Base-by-base conservation (phyloP, 2,329 filamentous ascomycete genomes). In the Colletotrichum sidae region DNA sequence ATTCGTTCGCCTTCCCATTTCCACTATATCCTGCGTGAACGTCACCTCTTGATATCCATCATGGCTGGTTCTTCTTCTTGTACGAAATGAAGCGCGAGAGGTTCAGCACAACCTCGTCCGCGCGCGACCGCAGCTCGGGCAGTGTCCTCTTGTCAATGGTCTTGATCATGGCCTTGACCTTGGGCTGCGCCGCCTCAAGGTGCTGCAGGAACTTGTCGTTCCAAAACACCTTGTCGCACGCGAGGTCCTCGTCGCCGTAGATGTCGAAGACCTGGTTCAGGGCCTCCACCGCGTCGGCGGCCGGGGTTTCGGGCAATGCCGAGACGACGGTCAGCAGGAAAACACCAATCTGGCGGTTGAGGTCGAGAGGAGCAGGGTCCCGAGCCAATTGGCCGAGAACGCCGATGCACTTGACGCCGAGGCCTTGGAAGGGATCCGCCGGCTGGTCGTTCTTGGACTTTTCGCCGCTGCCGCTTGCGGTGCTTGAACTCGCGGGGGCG, bases 201-300 rank as follows among this genome's bases (percentile, higher is more conserved):
- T 88, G 86, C 69, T 83, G 80, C 60, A 89, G 74, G 71, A 91
- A 88, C 68, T 80, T 81, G 67, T 88, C 82, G 69, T 83, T 82
- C 85, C 88, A 90, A 75, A 91, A 92, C 2, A 91, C 88, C 34
- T 78, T 80, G 72, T 91, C 89, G 72, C 84, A 89, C 10, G 81
- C 78, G 58, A 79, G 81, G 11, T 80, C 81, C 73, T 88, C 87
- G 72, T 91, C 86, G 34, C 83, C 85, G 75, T 91, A 92, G 8
- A 92, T 82, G 69, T 91, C 89, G 69, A 90, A 90, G 15, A 92
- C 68, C 74, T 90, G 87, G 75, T 91, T 87, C 47, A 91, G 77
- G 13, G 87, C 86, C 76, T 91, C 89, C 38, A 91, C 82, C 6
- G 81, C 81, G 50, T 90, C 86, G 2, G 87, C 88, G 2, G 82